phyloP scores from a whole-genome alignment of 371 early-diverging fungal species.

The Mortierella sp. region DNA sequence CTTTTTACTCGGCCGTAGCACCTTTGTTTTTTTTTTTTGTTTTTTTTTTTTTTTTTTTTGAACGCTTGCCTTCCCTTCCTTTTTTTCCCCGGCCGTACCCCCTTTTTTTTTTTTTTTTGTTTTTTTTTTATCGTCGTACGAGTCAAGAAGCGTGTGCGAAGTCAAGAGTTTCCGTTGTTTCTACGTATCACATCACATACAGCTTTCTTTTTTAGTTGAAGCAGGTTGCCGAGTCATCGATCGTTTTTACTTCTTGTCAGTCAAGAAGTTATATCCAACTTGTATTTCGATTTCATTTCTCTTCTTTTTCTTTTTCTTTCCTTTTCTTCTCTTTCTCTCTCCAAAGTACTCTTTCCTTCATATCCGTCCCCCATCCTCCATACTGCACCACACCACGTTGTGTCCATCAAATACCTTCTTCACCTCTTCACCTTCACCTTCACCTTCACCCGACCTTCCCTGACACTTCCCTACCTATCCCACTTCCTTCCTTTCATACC shows the following conservation, averaged over 20 bases:
- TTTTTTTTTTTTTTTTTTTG: not conserved
- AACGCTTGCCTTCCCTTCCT: not conserved
- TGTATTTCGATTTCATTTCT: not conserved
- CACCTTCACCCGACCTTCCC: not conserved
- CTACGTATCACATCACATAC: too few relatives aligned
- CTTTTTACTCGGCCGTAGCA: too few relatives aligned
- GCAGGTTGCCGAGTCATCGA: too few relatives aligned
- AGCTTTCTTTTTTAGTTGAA: too few relatives aligned
- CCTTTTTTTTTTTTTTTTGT: not conserved
- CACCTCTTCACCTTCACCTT: not conserved
- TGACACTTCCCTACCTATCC: not conserved
- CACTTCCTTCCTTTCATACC: not conserved
- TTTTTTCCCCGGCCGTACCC: not conserved
- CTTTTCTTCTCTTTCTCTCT: not conserved
- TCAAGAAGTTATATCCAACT: too few relatives aligned
- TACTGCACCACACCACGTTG: too few relatives aligned
- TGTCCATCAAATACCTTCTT: too few relatives aligned
- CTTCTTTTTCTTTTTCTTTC: not conserved
- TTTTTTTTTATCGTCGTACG: too few relatives aligned
- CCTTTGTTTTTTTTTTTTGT: not conserved
- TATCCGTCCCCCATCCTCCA: not conserved
- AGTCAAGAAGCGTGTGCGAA: too few relatives aligned
- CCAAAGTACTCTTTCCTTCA: not conserved
- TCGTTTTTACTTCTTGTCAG: too few relatives aligned
- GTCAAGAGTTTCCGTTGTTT: too few relatives aligned